Evolutionary conservation across 495 filamentous ascomycete genomes (phyloP).

Genomic region (Bacidia gigantensis): DNA sequence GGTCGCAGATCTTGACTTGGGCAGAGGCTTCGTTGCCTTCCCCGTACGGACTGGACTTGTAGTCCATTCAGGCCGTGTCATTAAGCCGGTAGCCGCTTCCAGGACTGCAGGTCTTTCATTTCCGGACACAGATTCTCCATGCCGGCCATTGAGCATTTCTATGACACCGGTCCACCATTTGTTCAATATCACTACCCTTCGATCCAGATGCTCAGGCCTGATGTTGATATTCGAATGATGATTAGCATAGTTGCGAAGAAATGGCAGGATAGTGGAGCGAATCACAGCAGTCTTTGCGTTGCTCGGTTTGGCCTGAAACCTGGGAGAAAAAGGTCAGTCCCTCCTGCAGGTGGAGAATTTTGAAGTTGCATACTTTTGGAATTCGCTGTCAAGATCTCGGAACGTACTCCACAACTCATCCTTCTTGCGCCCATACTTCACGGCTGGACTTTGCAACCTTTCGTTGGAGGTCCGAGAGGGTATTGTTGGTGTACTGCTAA

Average conservation of each 20-base stretch:
- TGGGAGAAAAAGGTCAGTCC: slow-evolving; percentile 19
- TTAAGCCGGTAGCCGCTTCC: slow-evolving; percentile 69
- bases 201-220: slow-evolving; percentile 73
- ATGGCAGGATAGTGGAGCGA: slow-evolving; percentile 67
- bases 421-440: slow-evolving; percentile 40
- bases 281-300: slow-evolving; percentile 69
- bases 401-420: slow-evolving; percentile 90
- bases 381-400: slow-evolving; percentile 68
- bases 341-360: not conserved
- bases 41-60: slow-evolving; percentile 45
- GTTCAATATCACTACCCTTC: slow-evolving; percentile 67
- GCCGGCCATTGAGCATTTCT: slow-evolving; percentile 66
- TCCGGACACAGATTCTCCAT: slow-evolving; percentile 57
- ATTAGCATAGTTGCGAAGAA: slow-evolving; percentile 57
- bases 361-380: slow-evolving; percentile 43
- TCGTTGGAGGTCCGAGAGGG: slow-evolving; percentile 36
- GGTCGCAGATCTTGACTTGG: slow-evolving; percentile 35
- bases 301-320: slow-evolving; percentile 63
- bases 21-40: slow-evolving; percentile 29
- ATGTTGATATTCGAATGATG: slow-evolving; percentile 55
- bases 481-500: slow-evolving; percentile 36
- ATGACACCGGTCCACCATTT: slow-evolving; percentile 93
- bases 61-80: slow-evolving; percentile 90
- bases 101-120: slow-evolving; percentile 71
- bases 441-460: slow-evolving; percentile 19